These are phyloP conservation scores for Stagonosporopsis tanaceti DNA, from an alignment of 2,329 filamentous ascomycete species.

Conservation along the genomic window DNA sequence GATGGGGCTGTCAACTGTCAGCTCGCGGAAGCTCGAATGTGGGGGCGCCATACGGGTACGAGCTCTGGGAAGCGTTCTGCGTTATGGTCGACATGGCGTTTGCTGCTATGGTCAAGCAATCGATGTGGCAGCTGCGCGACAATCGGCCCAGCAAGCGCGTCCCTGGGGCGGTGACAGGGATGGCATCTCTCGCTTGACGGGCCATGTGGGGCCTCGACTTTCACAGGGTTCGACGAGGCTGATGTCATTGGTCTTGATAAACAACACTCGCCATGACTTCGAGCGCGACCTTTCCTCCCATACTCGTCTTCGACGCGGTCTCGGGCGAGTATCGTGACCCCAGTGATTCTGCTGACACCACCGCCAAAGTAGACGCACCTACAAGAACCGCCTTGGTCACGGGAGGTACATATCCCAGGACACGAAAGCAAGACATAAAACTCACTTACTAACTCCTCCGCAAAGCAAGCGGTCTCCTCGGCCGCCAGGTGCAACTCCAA, in stretches of 20 bases:
- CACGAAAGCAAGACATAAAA: background rate
- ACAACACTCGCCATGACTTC: conserved; percentile 4
- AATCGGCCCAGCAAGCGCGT: conserved; percentile 14
- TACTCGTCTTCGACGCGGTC: conserved; percentile 17
- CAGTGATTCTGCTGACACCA: conserved; percentile 11
- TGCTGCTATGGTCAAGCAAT: conserved; percentile 16
- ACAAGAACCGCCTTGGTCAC: conserved; percentile 74
- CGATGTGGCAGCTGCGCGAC: conserved; percentile 24
- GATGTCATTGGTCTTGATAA: conserved; percentile 8
- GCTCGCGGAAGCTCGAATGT: background rate
- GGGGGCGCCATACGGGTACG: conserved; percentile 63
- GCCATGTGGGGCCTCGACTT: conserved; percentile 8
- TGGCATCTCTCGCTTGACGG: conserved; percentile 1
- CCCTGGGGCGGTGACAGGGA: conserved; percentile 16
- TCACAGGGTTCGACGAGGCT: conserved; percentile 12
- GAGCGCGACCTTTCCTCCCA: conserved; percentile 7
- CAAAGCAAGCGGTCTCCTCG: conserved; percentile 76
- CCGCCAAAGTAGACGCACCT: conserved; percentile 34
- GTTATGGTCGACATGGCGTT: conserved; percentile 82
- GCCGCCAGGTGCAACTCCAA: conserved; percentile 76
- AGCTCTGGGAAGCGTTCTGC: conserved; percentile 76
- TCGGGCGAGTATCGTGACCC: conserved; percentile 18
- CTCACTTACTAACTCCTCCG: conserved; percentile 20
- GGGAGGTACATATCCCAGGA: conserved; percentile 61
- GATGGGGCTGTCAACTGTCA: conserved; percentile 64